These are phyloP conservation scores for Penstemon barbatus DNA, from an alignment of 257 asterid species.

Conservation along the genomic window DNA sequence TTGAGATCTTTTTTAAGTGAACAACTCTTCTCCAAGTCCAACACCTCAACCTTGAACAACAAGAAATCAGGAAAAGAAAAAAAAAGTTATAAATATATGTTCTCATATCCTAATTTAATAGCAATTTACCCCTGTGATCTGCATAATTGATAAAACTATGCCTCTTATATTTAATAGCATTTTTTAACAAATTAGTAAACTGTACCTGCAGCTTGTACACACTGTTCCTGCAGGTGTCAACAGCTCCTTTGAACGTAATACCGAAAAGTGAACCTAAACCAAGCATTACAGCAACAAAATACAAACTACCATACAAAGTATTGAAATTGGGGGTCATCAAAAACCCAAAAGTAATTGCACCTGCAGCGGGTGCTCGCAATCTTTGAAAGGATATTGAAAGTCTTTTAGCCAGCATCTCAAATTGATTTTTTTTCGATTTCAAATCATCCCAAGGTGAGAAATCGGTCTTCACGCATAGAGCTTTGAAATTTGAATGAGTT, in stretches of 20 bases:
- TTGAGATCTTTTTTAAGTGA: conserved; percentile 89
- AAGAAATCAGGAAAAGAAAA: conserved; percentile 13
- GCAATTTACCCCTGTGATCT: too few relatives aligned
- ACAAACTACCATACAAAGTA: conserved; percentile 74
- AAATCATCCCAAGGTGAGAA: conserved; percentile 1
- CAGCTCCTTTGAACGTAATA: conserved; percentile 41
- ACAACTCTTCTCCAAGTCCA: conserved; percentile 77
- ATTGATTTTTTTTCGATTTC: conserved; percentile 33
- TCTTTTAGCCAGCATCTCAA: conserved; percentile 39
- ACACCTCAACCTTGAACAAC: conserved; percentile 70
- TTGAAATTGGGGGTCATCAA: conserved; percentile 72
- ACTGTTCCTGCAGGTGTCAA: conserved; percentile 64
- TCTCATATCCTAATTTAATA: too few relatives aligned
- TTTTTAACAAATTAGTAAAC: neutral
- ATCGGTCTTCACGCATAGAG: conserved; percentile 27
- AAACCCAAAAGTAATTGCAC: conserved; percentile 68
- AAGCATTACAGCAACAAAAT: too few relatives aligned
- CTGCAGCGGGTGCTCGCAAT: conserved; percentile 63
- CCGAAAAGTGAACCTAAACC: too few relatives aligned
- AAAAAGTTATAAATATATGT: too few relatives aligned
- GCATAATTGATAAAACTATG: too few relatives aligned
- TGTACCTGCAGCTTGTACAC: conserved; percentile 86
- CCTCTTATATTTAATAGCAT: too few relatives aligned
- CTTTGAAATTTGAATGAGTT: conserved; percentile 28
- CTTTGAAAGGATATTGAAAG: conserved; percentile 44